These are phyloP conservation scores for Dillenia suffruticosa DNA, from an alignment of 164 flowering plant genomes.

Conservation along the genomic window DNA sequence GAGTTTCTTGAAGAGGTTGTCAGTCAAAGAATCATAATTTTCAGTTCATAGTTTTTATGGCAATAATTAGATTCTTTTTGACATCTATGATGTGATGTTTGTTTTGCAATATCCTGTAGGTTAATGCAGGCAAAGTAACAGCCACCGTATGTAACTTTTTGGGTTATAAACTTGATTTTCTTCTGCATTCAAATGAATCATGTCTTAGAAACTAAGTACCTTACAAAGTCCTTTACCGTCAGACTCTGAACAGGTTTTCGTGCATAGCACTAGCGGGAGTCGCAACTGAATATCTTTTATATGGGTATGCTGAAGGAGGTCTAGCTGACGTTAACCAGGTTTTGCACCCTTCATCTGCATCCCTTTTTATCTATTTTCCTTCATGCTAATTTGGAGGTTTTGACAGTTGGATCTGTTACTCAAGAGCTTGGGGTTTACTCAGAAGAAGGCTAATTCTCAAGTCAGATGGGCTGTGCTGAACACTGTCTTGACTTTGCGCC, in stretches of 20 bases:
- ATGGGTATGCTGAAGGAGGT: conserved; percentile 81
- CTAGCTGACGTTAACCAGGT: conserved; percentile 80
- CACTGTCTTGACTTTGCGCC: conserved; percentile 63
- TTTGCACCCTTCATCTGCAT: neutral
- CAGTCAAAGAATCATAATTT: neutral
- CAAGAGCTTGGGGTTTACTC: conserved; percentile 70
- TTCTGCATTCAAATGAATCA: neutral
- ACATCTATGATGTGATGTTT: neutral
- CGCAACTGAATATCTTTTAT: conserved; percentile 76
- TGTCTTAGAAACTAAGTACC: neutral
- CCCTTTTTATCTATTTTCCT: neutral
- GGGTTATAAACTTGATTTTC: neutral
- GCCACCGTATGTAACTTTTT: conserved; percentile 39
- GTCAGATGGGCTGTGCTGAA: conserved; percentile 94
- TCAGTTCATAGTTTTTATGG: neutral
- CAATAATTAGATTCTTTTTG: neutral
- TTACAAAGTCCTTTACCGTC: neutral
- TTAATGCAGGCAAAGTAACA: conserved; percentile 68
- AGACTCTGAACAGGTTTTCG: conserved; percentile 82
- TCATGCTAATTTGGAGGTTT: neutral
- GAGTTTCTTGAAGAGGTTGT: conserved; percentile 91
- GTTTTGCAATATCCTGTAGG: conserved; percentile 35
- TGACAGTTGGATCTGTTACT: conserved; percentile 66
- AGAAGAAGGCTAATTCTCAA: conserved; percentile 92
- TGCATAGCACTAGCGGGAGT: conserved; percentile 94